Conservation (phyloP, 371 early-diverging fungal genomes). For the Mortierella sp. region DNA sequence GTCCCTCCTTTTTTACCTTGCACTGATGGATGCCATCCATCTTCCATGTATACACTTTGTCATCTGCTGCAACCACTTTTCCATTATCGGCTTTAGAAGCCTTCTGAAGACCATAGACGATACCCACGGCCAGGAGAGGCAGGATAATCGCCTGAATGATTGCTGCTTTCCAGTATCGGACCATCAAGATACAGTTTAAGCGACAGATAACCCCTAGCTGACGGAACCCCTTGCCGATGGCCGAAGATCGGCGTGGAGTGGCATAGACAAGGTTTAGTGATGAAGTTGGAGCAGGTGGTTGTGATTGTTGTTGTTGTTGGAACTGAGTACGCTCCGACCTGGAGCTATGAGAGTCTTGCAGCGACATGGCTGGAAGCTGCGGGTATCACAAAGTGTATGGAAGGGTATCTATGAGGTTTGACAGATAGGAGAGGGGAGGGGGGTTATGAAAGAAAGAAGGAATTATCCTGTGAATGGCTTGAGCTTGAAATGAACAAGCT, state of each 20-base stretch:
- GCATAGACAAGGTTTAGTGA: slow-evolving; percentile 15
- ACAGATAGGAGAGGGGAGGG: too few species aligned
- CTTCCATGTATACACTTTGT: slow-evolving; percentile 23
- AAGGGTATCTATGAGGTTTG: too few species aligned
- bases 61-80: slow-evolving; percentile 7
- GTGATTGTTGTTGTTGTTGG: too few species aligned
- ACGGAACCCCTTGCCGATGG: slow-evolving; percentile 24
- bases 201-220: slow-evolving; percentile 45
- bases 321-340: too few species aligned
- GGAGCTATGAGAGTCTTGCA: too few species aligned
- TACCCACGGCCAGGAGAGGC: slow-evolving; percentile 28
- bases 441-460: too few species aligned
- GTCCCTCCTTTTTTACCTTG: slow-evolving; percentile 21
- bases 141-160: slow-evolving; percentile 36
- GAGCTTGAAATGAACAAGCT: too few species aligned
- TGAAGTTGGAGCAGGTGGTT: too few species aligned
- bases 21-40: slow-evolving; percentile 48
- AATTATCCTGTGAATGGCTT: too few species aligned
- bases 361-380: too few species aligned
- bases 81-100: slow-evolving; percentile 14
- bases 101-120: slow-evolving; percentile 28
- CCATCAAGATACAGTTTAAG: slow-evolving; percentile 31
- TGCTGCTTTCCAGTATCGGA: slow-evolving; percentile 48
- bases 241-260: slow-evolving; percentile 29
- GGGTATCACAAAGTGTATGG: too few species aligned